phyloP scores from a whole-genome alignment of 257 asterid species.

The Fraxinus pennsylvanica region DNA sequence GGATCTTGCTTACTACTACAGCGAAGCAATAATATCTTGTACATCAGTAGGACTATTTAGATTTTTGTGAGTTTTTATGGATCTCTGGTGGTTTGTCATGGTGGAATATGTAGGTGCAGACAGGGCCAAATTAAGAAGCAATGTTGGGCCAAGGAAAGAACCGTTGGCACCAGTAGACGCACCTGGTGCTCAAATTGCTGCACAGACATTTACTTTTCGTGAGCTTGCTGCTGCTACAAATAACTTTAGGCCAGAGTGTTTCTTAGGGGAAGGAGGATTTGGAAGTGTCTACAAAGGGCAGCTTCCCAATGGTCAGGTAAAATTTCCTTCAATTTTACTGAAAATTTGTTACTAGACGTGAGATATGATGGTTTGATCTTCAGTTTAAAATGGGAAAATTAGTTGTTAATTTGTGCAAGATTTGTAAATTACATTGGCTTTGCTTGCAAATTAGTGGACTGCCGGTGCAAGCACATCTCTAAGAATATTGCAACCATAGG shows the following conservation, averaged over 20 bases:
- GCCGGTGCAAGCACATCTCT: background rate
- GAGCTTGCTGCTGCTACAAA: constrained; percentile 89
- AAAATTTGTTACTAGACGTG: background rate
- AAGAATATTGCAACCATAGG: background rate
- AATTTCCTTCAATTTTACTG: constrained; percentile 4
- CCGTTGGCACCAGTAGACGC: constrained; percentile 51
- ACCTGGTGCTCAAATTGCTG: constrained; percentile 82
- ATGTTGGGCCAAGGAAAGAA: constrained; percentile 57
- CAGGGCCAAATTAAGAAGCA: constrained; percentile 68
- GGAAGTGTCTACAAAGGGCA: constrained; percentile 89
- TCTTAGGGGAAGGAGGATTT: constrained; percentile 96
- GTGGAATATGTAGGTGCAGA: constrained; percentile 63
- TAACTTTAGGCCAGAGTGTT: constrained; percentile 83
- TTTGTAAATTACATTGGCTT: background rate
- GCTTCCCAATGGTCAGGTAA: constrained; percentile 83
- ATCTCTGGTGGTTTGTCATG: constrained; percentile 12
- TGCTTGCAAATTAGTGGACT: background rate
- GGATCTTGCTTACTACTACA: background rate
- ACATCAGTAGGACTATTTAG: background rate
- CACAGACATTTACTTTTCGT: constrained; percentile 93
- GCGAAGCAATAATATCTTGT: background rate
- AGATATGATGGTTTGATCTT: constrained; percentile 5
- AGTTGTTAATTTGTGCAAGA: background rate
- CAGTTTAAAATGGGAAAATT: background rate
- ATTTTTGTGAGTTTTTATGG: constrained; percentile 17